Evolutionary conservation across 495 filamentous ascomycete species (phyloP), one percentile per base, ranked within the genome.

Genomic region (Hyaloscypha finlandica): DNA sequence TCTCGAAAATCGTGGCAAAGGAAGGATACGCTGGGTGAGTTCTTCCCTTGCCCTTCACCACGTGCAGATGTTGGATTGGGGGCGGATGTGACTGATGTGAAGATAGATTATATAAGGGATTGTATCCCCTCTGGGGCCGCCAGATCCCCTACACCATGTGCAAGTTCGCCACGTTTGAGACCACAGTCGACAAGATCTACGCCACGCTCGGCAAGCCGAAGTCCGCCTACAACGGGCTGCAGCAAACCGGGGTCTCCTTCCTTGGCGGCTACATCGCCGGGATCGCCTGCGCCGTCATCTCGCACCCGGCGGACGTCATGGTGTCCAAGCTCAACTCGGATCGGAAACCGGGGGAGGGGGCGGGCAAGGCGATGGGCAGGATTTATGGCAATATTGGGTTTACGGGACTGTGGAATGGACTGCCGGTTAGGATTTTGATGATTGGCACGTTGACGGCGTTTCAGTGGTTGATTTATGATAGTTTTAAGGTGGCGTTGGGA

Each of bases 91-190:
- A 19, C 11, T 48, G 42, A 16, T 12, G 42, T 8, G 35, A 37
- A 6, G 35, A 37, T 48, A 48, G 71, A 8, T 73, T 91, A 31
- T 90, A 90, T 69, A 90, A 90, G 79, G 89, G 88, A 14, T 70
- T 91, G 59, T 86, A 86, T 70, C 89, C 89, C 57, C 79, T 91
- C 22, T 91, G 88, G 89, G 88, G 84, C 12, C 78, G 89, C 20
- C 88, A 91, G 77, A 90, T 91, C 59, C 88, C 88, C 2, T 90
- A 91, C 72, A 91, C 89, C 0, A 91, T 91, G 89, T 86, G 87
- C 45, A 91, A 91, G 77, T 91, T 91, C 74, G 89, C 89, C 12
- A 89, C 88, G 0, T 91, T 91, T 72, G 89, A 91, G 78, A 85
- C 84, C 73, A 88, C 87, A 2, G 89, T 91, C 8, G 81, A 79